A percentile compares a stretch with the other conserved stretches of the same genome.
These are phyloP conservation scores for Melanogaster broomeanus DNA, from an alignment of 768 basidiomycete genomes.

Conservation along the genomic window DNA sequence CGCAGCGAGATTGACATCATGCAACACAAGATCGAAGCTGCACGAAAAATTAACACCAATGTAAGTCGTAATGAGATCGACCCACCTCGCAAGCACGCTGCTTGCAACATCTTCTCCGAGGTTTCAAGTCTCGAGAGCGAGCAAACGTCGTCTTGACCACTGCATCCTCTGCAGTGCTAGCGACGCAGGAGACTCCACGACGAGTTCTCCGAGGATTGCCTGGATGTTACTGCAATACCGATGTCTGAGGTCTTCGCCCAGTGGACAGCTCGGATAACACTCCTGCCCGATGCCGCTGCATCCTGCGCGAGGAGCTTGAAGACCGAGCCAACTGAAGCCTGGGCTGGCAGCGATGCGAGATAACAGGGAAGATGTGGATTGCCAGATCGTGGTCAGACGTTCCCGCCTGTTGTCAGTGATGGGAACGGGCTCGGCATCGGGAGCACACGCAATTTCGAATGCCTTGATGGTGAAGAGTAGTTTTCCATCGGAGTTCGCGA, in stretches of 20 bases:
- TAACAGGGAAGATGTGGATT: constrained; percentile 28
- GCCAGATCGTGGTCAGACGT: constrained; percentile 34
- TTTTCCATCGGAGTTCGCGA: constrained; percentile 29
- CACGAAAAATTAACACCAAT: not conserved
- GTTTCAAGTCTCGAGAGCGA: no score
- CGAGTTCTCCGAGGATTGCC: constrained; percentile 11
- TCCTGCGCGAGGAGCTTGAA: constrained; percentile 18
- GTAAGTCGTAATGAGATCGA: not conserved
- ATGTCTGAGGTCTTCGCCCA: constrained; percentile 20
- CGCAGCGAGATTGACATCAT: constrained; percentile 21
- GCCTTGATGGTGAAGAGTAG: constrained; percentile 35
- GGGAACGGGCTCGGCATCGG: constrained; percentile 24
- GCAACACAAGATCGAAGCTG: constrained; percentile 23
- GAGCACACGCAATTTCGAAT: constrained; percentile 35
- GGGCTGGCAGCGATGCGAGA: constrained; percentile 2
- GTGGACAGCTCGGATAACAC: constrained; percentile 26
- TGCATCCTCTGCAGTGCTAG: constrained; percentile 18
- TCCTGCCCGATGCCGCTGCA: constrained; percentile 20
- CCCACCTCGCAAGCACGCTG: constrained; percentile 13
- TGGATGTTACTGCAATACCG: constrained; percentile 19
- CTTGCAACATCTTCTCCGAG: constrained; percentile 5
- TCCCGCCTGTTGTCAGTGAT: constrained; percentile 27
- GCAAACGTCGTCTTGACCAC: constrained; percentile 25
- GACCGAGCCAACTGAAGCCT: constrained; percentile 11
- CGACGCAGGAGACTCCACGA: constrained; percentile 15